phyloP scores from a whole-genome alignment of 2,329 filamentous ascomycete genomes.

The Talaromyces rugulosus region DNA sequence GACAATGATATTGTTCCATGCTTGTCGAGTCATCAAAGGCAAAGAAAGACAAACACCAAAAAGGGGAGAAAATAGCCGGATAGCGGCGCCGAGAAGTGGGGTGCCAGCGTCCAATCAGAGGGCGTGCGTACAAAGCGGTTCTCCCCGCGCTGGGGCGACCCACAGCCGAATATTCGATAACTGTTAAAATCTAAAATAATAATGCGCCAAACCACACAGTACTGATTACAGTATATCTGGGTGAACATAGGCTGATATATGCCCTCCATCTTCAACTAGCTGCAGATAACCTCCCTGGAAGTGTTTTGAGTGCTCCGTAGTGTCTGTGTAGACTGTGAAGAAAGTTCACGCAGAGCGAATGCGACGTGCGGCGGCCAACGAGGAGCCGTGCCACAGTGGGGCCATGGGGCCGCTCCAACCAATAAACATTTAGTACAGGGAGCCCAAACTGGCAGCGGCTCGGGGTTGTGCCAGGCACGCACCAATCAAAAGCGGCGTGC shows the following conservation, averaged over 20 bases:
- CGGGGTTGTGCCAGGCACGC: conserved; percentile 4
- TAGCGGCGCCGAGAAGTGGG: background rate
- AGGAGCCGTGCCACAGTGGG: background rate
- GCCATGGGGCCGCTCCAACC: background rate
- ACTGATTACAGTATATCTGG: too few relatives aligned
- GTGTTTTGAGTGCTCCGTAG: too few relatives aligned
- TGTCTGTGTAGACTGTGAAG: background rate
- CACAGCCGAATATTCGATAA: background rate
- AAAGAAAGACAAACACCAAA: background rate
- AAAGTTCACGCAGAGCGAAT: background rate
- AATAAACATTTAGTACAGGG: background rate
- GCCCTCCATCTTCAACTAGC: background rate
- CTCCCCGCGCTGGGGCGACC: background rate
- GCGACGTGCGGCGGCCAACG: background rate
- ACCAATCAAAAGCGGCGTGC: background rate
- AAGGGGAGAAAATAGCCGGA: background rate
- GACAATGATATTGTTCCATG: background rate
- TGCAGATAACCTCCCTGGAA: too few relatives aligned
- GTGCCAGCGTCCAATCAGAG: background rate
- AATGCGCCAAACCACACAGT: too few relatives aligned
- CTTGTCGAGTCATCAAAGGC: too few relatives aligned
- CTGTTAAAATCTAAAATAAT: background rate
- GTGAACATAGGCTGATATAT: background rate
- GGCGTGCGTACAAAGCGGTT: background rate
- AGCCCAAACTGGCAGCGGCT: background rate